Conservation (phyloP, 495 filamentous ascomycete species). For the Xylaria intraflava region DNA sequence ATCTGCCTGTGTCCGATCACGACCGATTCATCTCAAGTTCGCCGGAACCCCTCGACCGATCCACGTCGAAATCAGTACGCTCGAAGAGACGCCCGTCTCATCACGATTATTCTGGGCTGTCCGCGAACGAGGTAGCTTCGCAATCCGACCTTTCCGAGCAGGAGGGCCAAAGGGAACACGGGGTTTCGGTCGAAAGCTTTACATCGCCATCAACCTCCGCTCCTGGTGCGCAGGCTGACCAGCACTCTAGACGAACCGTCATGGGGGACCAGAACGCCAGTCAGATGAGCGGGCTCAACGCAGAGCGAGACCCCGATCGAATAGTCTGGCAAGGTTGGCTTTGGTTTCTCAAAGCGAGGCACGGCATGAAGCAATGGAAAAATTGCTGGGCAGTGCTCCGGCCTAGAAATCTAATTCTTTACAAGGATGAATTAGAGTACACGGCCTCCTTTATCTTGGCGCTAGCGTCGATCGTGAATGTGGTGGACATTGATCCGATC, state of each 20-base stretch:
- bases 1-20: conserved; percentile 11
- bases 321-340: conserved; percentile 91
- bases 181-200: conserved; percentile 40
- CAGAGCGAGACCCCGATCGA: conserved; percentile 54
- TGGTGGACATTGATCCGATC: conserved; percentile 84
- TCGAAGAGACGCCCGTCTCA: conserved; percentile 43
- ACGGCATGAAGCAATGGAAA: conserved; percentile 92
- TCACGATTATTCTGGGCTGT: conserved; percentile 60
- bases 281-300: conserved; percentile 48
- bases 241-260: conserved; percentile 17
- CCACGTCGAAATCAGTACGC: conserved; percentile 27
- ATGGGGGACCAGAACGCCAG: conserved; percentile 47
- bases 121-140: conserved; percentile 79
- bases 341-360: conserved; percentile 74
- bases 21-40: conserved; percentile 53
- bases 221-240: conserved; percentile 20
- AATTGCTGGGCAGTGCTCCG: conserved; percentile 89
- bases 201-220: conserved; percentile 31
- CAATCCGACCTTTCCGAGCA: conserved; percentile 88
- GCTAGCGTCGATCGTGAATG: conserved; percentile 75
- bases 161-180: conserved; percentile 36
- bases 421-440: conserved; percentile 91
- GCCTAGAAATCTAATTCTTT: conserved; percentile 77
- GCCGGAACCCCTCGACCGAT: conserved; percentile 49
- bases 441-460: conserved; percentile 76